A percentile compares a stretch with the other conserved stretches of the same genome.
These are phyloP conservation scores for Aaosphaeria pasadenensis DNA, from an alignment of 2,329 filamentous ascomycete genomes.

Conservation along the genomic window DNA sequence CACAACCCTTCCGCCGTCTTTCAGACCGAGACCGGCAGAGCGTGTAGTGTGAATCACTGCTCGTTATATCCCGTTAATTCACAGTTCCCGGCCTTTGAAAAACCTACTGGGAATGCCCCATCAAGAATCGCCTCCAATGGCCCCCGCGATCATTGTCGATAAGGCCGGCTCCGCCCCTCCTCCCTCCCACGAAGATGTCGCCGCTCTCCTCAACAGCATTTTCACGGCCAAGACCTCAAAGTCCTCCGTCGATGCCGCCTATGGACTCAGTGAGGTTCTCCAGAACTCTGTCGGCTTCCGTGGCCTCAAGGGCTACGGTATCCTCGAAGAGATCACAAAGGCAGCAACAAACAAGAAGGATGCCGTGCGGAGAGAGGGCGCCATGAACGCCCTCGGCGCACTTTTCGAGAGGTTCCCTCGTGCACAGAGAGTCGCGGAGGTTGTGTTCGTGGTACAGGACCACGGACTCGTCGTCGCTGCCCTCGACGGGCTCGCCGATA, in stretches of 20 bases:
- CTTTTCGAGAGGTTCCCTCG: conserved; percentile 86
- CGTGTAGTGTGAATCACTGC: no score
- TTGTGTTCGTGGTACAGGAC: conserved; percentile 78
- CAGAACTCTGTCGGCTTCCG: conserved; percentile 64
- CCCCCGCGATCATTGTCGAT: conserved; percentile 45
- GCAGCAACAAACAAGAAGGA: conserved; percentile 93
- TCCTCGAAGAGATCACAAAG: conserved; percentile 66
- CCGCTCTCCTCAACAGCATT: conserved; percentile 41
- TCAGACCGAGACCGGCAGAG: conserved; percentile 2
- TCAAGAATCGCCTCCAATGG: conserved; percentile 50
- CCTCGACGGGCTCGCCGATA: conserved; percentile 85
- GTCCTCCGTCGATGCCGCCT: conserved; percentile 60
- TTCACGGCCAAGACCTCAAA: conserved; percentile 53
- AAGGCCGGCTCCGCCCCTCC: conserved; percentile 41
- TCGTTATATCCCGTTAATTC: no score
- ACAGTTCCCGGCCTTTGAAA: no score
- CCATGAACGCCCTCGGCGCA: conserved; percentile 92
- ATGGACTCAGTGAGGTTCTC: conserved; percentile 62
- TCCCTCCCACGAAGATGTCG: conserved; percentile 47
- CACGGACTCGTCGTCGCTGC: conserved; percentile 68
- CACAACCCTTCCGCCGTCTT: conserved; percentile 9
- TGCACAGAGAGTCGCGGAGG: conserved; percentile 74
- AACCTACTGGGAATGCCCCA: conserved; percentile 43
- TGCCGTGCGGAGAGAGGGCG: conserved; percentile 77
- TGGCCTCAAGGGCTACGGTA: conserved; percentile 59